These are phyloP conservation scores for Hypoxylon sp. DNA, from an alignment of 2,329 filamentous ascomycete genomes.

Conservation along the genomic window DNA sequence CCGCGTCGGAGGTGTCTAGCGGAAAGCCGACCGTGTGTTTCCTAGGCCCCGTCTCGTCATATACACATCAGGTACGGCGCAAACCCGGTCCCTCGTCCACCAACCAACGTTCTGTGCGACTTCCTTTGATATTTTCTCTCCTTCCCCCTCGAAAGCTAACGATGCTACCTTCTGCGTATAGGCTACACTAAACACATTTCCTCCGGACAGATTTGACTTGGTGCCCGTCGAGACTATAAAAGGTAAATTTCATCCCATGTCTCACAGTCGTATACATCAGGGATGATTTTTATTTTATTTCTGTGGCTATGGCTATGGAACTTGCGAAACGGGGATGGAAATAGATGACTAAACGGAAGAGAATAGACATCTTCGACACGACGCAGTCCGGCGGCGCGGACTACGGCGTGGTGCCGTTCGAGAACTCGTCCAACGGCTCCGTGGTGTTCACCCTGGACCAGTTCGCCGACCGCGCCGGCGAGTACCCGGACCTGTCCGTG, in stretches of 20 bases:
- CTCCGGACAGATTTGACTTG: slow-evolving; percentile 61
- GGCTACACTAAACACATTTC: slow-evolving; percentile 63
- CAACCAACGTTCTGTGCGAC: not conserved
- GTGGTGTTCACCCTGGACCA: slow-evolving; percentile 92
- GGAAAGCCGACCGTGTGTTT: slow-evolving; percentile 60
- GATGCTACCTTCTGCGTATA: slow-evolving; percentile 40
- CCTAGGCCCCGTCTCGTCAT: slow-evolving; percentile 63
- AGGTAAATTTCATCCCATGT: slow-evolving; percentile 46
- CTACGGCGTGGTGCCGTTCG: slow-evolving; percentile 90
- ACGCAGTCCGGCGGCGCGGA: slow-evolving; percentile 75
- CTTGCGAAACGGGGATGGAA: not conserved
- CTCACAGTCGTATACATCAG: not conserved
- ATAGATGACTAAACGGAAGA: not conserved
- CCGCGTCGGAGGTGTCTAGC: slow-evolving; percentile 2
- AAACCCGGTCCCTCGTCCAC: not conserved
- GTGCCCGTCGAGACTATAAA: slow-evolving; percentile 65
- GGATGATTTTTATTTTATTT: not conserved
- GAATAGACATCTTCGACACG: slow-evolving; percentile 79
- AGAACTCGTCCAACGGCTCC: slow-evolving; percentile 95
- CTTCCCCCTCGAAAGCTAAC: slow-evolving; percentile 9
- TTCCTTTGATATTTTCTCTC: too few relatives aligned
- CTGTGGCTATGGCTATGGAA: not conserved
- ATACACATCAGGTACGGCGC: slow-evolving; percentile 63
- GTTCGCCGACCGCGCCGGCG: slow-evolving; percentile 77
- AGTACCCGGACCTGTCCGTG: slow-evolving; percentile 77